A percentile compares a stretch with the other conserved stretches of the same genome.
Evolutionary conservation across 2,329 filamentous ascomycete genomes (phyloP).

Genomic region (Neofusicoccum parvum): DNA sequence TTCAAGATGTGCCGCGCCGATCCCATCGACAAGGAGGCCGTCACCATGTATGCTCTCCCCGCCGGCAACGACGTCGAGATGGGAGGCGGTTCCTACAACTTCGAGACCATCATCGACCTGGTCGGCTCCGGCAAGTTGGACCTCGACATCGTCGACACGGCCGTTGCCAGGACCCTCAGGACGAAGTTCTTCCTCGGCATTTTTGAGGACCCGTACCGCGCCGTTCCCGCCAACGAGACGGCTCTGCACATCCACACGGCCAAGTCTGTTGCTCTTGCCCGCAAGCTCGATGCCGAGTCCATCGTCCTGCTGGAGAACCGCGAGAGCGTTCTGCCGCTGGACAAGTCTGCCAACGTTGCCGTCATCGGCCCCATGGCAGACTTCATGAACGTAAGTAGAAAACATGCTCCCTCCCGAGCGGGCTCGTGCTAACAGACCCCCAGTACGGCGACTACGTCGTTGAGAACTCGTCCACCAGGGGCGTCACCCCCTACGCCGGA

Average conservation of each 20-base stretch:
- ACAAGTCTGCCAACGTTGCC: conserved; percentile 68
- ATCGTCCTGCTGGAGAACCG: conserved; percentile 77
- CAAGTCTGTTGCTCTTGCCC: conserved; percentile 61
- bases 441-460: conserved; percentile 76
- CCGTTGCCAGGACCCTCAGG: conserved; percentile 65
- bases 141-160: conserved; percentile 62
- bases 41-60: conserved; percentile 64
- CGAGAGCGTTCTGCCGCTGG: conserved; percentile 62
- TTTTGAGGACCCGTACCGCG: conserved; percentile 70
- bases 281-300: conserved; percentile 67
- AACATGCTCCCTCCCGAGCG: background rate
- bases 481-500: conserved; percentile 70
- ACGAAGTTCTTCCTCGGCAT: conserved; percentile 71
- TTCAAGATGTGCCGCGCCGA: conserved; percentile 65
- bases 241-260: conserved; percentile 63
- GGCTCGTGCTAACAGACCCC: background rate
- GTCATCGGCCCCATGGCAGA: conserved; percentile 77
- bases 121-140: conserved; percentile 64
- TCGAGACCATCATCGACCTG: conserved; percentile 66
- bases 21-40: conserved; percentile 65
- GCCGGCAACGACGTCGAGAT: conserved; percentile 75
- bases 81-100: conserved; percentile 75
- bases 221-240: conserved; percentile 58
- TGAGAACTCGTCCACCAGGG: conserved; percentile 62
- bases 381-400: conserved; percentile 64